Conservation (phyloP, 2,329 filamentous ascomycete genomes). For the Sphaerostilbella broomeana region DNA sequence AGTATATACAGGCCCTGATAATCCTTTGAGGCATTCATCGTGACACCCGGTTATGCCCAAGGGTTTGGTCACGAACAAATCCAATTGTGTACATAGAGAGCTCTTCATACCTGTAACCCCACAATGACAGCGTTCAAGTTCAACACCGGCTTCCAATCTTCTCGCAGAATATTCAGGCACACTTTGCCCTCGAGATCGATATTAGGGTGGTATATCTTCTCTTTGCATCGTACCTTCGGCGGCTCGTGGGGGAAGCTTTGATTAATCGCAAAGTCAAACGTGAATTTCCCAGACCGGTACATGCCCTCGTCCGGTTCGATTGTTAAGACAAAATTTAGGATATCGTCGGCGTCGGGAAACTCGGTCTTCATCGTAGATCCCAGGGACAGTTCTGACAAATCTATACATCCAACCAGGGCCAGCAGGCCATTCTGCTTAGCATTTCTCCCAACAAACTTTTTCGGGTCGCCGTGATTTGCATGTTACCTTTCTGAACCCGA, state of each 20-base stretch:
- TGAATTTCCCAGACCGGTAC: conserved; percentile 84
- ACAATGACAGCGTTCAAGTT: conserved; percentile 96
- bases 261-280: conserved; percentile 87
- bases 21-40: too few species aligned
- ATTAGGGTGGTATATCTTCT: conserved; percentile 99
- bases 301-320: conserved; percentile 80
- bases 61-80: too few species aligned
- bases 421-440: not conserved
- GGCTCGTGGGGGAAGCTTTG: conserved; percentile 96
- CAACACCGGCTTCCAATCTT: conserved; percentile 98
- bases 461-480: not conserved
- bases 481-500: conserved; percentile 84
- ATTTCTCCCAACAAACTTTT: not conserved
- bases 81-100: too few species aligned
- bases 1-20: too few species aligned
- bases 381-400: conserved; percentile 74
- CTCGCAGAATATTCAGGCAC: conserved; percentile 91
- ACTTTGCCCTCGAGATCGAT: conserved; percentile 98
- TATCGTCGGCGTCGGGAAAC: conserved; percentile 78
- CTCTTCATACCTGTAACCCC: conserved; percentile 69
- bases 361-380: conserved; percentile 73
- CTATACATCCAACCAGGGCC: conserved; percentile 35
- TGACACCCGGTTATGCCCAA: too few species aligned
- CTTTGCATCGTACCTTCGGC: conserved; percentile 91
- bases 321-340: conserved; percentile 74